Evolutionary conservation across 495 filamentous ascomycete genomes (phyloP), one percentile per base, ranked within the genome.

Genomic region (Wilcoxina mikolae): DNA sequence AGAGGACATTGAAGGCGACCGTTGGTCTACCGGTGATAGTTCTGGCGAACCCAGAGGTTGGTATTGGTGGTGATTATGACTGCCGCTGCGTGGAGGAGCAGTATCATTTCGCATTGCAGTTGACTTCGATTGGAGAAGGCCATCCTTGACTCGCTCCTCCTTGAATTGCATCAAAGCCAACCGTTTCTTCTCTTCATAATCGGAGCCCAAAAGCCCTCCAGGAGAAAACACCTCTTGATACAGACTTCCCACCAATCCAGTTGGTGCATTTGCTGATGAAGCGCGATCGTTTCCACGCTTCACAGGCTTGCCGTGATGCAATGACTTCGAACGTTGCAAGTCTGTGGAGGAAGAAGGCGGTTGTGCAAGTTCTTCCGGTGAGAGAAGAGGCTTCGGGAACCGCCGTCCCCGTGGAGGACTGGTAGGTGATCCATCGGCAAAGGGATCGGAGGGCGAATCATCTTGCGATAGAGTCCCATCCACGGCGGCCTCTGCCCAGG

Each of bases 101-200:
- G n/a, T 10, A 51, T 27, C 15, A 7, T 28, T 27, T 11, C 24
- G 20, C 27, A 28, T 28, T 4, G 23, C 27, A 28, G 47, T 33
- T 1, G 7, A 9, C 17, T 28, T 45, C 3, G 33, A 44, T 2
- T 45, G 28, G 57, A 56, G 17, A 58, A 58, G 1, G 5, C 33
- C 26, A 17, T 62, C 61, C 28, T 64, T 58, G 18, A 39, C 18
- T 3, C 57, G 54, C 27, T 64, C 62, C 9, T 60, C 62, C 17
- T 38, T 65, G 35, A 58, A 64, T 9, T 52, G 42, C 25, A 57
- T 39, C 27, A 61, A 54, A 31, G 62, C 62, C 2, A 60, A 35
- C 1, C 54, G 53, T 35, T 56, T 60, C 39, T 60, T 64, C 39
- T 60, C 61, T 28, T 65, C 62, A 53, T 65, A 65, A 20, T 64